Base-by-base conservation (phyloP, 768 basidiomycete species). In the Dictyophora rubrovolvata region DNA sequence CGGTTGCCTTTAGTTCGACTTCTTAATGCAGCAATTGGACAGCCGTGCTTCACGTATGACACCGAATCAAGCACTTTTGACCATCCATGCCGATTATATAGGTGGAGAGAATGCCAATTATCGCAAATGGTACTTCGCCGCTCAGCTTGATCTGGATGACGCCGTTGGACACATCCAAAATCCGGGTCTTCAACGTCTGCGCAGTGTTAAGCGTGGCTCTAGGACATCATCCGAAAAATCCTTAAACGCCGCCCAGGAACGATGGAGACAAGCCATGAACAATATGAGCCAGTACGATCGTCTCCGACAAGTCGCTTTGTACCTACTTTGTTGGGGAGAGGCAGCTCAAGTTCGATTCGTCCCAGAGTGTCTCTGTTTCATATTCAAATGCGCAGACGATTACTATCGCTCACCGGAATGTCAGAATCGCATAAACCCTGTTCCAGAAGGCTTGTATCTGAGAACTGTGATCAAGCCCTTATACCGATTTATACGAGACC, bases 361-460 rank as follows among this genome's bases (percentile, higher is more conserved):
- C 14, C 95, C 96, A 1, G 96, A 99, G 70, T 94, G 92, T 66
- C 75, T 99, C 50, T 97, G 93, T 74, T 99, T 97, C 79, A 96
- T 99, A 73, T 99, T 99, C 87, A 99, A 99, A 74, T 98, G 96
- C 68, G 96, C 96, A 14, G 96, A 99, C 69, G 96, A 99, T 74
- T 99, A 97, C 71, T 99, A 99, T 71, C 93, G 96, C 22, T 93
- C 89, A 3, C 86, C 95, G n/a, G 96, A 98, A 67, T 99, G 96
- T 66, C 96, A 99, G 71, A 89, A 83, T 69, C 78, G 92, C 49
- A 74, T 90, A 48, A 94, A 97, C 55, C 85, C 94, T 0, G 92
- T 97, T 0, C 90, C 91, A 0, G 95, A 97, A 66, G 96, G 95
- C 0, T 75, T 97, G n/a, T 99, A 97, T 71, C 77, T 99, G 33